Evolutionary conservation across 768 basidiomycete genomes (phyloP).

Genomic region (Rhizopogon vulgaris): DNA sequence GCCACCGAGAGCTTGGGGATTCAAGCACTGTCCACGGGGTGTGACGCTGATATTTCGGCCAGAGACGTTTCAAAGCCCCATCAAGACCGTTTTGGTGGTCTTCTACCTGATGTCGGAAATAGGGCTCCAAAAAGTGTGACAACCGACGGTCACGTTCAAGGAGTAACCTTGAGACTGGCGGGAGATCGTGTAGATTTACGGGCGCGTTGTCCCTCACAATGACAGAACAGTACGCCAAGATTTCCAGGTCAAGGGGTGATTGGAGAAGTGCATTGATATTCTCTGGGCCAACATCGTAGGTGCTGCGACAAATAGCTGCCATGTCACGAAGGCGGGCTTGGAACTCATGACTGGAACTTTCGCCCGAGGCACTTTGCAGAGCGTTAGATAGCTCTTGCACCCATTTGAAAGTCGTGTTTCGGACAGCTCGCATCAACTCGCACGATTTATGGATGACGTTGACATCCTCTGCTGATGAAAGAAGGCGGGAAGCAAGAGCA

Average conservation of each 20-base stretch:
- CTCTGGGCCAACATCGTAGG: slow-evolving; percentile 20
- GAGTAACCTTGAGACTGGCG: slow-evolving; percentile 13
- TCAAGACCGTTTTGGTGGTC: slow-evolving; percentile 19
- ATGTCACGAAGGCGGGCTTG: slow-evolving; percentile 11
- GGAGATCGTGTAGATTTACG: not conserved
- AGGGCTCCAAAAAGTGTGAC: slow-evolving; percentile 20
- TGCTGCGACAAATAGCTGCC: slow-evolving; percentile 18
- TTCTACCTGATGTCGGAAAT: slow-evolving; percentile 11
- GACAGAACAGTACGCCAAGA: slow-evolving; percentile 28
- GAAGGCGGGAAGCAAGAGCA: slow-evolving; percentile 27
- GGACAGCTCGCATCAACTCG: slow-evolving; percentile 23
- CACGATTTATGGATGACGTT: slow-evolving; percentile 15
- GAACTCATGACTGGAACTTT: not conserved
- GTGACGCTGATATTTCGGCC: slow-evolving; percentile 24
- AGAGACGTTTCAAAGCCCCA: slow-evolving; percentile 22
- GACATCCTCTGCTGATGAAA: slow-evolving; percentile 13
- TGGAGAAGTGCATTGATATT: slow-evolving; percentile 10
- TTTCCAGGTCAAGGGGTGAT: slow-evolving; percentile 17
- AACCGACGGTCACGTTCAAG: slow-evolving; percentile 28
- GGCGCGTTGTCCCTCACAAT: slow-evolving; percentile 27
- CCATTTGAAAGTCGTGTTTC: slow-evolving; percentile 31
- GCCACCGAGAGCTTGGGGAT: slow-evolving; percentile 22
- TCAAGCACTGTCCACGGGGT: slow-evolving; percentile 17
- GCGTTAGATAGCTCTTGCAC: slow-evolving; percentile 23
- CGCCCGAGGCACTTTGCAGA: slow-evolving; percentile 4